Base-by-base conservation (phyloP, 768 basidiomycete species). In the Tricholomella constricta region DNA sequence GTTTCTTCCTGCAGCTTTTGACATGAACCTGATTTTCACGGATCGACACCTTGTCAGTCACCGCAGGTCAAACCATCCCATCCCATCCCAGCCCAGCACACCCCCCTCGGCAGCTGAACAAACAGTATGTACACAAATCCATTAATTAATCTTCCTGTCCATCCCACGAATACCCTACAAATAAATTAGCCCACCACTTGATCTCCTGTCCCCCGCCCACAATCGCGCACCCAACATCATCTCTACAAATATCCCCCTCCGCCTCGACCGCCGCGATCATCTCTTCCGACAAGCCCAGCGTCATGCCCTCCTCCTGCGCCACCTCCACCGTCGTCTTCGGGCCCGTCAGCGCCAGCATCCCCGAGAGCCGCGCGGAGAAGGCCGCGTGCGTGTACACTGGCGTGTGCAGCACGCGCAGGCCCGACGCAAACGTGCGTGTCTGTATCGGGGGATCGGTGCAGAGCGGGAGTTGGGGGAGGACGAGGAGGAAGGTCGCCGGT, bases 381-480 rank as follows among this genome's bases (percentile, higher is more conserved):
- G 86, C 79, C 0, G 76, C 72, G 31, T 79, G 80, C 0, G 86
- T 78, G 71, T 86, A 97, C 1, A 77, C 76, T 3, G 94, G 91
- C 1, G 89, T 91, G 68, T 96, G 91, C 0, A 98, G 77, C 29
- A 98, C 91, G 9, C 76, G 78, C 2, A 97, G 76, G 0, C 89
- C 89, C 0, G 90, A 89, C 7, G 78, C 64, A 64, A 98, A 89
- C 3, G 78, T 79, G 37, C 91, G 83, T 32, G 77, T 73, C 32
- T 75, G 73, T 55, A 98, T 84, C 1, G 83, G 77, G 2, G 91
- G 92, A 12, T 69, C 64, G 0, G 91, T 94, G 62, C 84, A 78
- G 1, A 63, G 55, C 0, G 85, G 78, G 12, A 98, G 77, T 50
- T 82, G 81, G 0, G 88, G 85, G 6, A 94, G 62, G 11, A 86